Evolutionary conservation across 2,329 filamentous ascomycete genomes (phyloP).

Genomic region (Fusarium nurragi): DNA sequence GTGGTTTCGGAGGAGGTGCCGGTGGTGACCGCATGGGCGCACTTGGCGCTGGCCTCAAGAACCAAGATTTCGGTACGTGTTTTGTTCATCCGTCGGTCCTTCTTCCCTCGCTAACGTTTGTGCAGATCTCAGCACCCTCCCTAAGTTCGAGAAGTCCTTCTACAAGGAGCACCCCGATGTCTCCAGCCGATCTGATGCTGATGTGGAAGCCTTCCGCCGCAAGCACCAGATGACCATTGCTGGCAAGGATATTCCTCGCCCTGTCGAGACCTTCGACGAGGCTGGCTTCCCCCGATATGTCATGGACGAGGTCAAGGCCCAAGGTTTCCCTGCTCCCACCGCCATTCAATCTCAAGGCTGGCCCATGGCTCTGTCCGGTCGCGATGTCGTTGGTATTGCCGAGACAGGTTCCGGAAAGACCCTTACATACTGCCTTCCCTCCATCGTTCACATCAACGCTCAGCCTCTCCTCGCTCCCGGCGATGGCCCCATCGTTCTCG

Average conservation of each 20-base stretch:
- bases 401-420: slow-evolving; percentile 99
- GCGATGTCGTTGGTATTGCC: slow-evolving; percentile 98
- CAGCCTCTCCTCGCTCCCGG: slow-evolving; percentile 95
- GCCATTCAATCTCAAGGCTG: slow-evolving; percentile 98
- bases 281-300: slow-evolving; percentile 97
- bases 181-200: slow-evolving; percentile 74
- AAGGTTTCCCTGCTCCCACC: slow-evolving; percentile 92
- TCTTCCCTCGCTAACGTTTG: slow-evolving; percentile 44
- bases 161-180: slow-evolving; percentile 95
- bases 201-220: slow-evolving; percentile 89
- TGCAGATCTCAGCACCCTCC: slow-evolving; percentile 77
- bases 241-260: slow-evolving; percentile 85
- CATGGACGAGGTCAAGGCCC: slow-evolving; percentile 97
- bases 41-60: slow-evolving; percentile 87
- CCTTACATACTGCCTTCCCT: slow-evolving; percentile 95
- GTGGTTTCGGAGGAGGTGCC: slow-evolving; percentile 61
- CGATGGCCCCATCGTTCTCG: slow-evolving; percentile 95
- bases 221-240: slow-evolving; percentile 85
- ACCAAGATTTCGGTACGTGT: slow-evolving; percentile 86
- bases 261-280: slow-evolving; percentile 97
- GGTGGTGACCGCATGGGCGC: slow-evolving; percentile 95
- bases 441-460: slow-evolving; percentile 99
- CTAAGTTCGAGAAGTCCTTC: slow-evolving; percentile 99
- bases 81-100: slow-evolving; percentile 25
- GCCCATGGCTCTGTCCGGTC: slow-evolving; percentile 98